phyloP scores from a whole-genome alignment of 2,329 filamentous ascomycete species.

The Colletotrichum godetiae region DNA sequence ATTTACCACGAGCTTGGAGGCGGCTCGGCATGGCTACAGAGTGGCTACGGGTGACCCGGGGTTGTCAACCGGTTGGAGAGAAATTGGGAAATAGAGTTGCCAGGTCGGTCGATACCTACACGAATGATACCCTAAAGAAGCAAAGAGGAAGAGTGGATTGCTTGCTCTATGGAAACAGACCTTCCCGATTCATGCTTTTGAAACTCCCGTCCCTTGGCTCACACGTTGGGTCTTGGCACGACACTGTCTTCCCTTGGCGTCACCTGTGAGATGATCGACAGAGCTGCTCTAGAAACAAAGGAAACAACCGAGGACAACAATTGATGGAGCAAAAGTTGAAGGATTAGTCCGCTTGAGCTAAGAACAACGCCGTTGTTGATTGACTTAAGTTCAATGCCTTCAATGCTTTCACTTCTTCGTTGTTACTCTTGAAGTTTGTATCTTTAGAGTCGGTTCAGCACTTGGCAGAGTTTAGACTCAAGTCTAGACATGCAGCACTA shows the following conservation, averaged over 20 bases:
- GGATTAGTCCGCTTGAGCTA: no score
- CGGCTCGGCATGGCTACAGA: slow-evolving; percentile 14
- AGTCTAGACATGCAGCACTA: neutral
- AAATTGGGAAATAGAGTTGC: neutral
- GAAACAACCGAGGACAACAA: neutral
- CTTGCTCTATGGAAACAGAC: neutral
- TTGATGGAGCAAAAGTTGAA: no score
- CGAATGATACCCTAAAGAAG: slow-evolving; percentile 17
- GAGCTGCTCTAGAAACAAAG: no score
- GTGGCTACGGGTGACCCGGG: neutral
- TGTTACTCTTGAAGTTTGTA: neutral
- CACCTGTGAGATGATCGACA: neutral
- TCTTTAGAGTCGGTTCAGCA: neutral
- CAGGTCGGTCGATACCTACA: slow-evolving; percentile 19
- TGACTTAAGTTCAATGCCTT: no score
- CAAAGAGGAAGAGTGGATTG: neutral
- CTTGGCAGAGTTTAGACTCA: neutral
- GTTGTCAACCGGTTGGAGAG: neutral
- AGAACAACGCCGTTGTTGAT: no score
- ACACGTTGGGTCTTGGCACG: slow-evolving; percentile 24
- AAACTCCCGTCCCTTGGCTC: slow-evolving; percentile 31
- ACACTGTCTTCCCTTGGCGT: slow-evolving; percentile 8
- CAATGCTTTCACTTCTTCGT: neutral
- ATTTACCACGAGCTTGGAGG: slow-evolving; percentile 13
- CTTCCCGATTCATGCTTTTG: slow-evolving; percentile 28